These are phyloP conservation scores for Alternaria atra DNA, from an alignment of 2,329 filamentous ascomycete species.

Conservation along the genomic window DNA sequence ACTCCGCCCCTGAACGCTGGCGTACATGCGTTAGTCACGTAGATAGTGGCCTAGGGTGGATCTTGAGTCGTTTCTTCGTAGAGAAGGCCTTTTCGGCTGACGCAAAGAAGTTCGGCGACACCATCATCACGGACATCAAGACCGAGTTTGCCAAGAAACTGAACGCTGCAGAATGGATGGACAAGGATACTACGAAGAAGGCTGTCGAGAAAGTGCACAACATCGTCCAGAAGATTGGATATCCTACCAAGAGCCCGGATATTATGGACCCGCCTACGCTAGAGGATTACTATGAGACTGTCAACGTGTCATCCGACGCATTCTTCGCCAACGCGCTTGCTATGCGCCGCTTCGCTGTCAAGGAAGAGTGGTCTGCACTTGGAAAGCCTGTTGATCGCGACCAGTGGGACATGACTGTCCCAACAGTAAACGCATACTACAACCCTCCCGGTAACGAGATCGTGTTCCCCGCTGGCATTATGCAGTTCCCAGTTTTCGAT, in stretches of 20 bases:
- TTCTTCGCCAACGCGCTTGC: conserved; percentile 68
- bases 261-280: conserved; percentile 67
- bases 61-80: conserved; percentile 75
- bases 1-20: conserved; percentile 72
- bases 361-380: conserved; percentile 65
- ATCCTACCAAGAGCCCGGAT: conserved; percentile 69
- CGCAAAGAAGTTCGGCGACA: conserved; percentile 72
- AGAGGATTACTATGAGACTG: conserved; percentile 63
- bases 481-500: conserved; percentile 74
- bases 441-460: conserved; percentile 72
- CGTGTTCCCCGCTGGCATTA: conserved; percentile 72
- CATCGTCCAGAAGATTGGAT: conserved; percentile 74
- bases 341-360: conserved; percentile 59
- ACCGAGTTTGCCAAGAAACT: conserved; percentile 70
- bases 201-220: conserved; percentile 72
- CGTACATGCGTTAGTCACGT: conserved; percentile 68
- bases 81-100: conserved; percentile 72
- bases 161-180: conserved; percentile 70
- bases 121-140: conserved; percentile 76
- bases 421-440: conserved; percentile 71
- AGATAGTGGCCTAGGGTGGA: conserved; percentile 70
- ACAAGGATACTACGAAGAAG: conserved; percentile 65
- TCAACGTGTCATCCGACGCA: conserved; percentile 60
- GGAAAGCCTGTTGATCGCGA: conserved; percentile 68
- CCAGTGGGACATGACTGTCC: conserved; percentile 68